Base-by-base conservation (phyloP, 2,329 filamentous ascomycete genomes). In the Hypoxylon sp. region DNA sequence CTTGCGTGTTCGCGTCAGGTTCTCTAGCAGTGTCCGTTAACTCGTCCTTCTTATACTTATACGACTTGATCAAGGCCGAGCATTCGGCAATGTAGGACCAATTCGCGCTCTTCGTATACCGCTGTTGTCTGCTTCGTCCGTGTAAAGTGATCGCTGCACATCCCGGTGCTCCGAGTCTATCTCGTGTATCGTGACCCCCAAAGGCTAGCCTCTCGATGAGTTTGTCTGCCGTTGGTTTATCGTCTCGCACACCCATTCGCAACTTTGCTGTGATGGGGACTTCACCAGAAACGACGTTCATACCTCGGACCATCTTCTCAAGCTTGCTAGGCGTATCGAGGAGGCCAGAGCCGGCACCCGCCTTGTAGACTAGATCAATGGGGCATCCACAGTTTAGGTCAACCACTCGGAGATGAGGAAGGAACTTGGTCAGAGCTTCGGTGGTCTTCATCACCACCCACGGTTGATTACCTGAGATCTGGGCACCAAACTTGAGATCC, bases 321-420 rank as follows among this genome's bases (percentile, higher is more conserved):
- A 99, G 84, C 81, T 98, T 98, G 64, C 90, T 90, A 31, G 89
- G 92, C 59, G 91, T 86, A 75, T 99, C 96, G n/a, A 99, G 89
- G 14, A 99, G 88, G 1, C 93, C 95, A 19, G 95, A 97, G 3
- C 96, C 96, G 44, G 93, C 94, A 55, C 96, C 96, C 50, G 91
- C 87, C 74, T 94, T 90, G 84, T 90, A 98, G 57, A 99, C 91
- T 74, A 98, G 88, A 78, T 99, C 96, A 77, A 99, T 98, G 3
- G 96, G 96, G 77, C 96, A 99, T 48, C 96, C 96, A 75, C 95
- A 98, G 84, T 99, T 99, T 73, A 99, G 85, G 77, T 99, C 96
- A 71, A 99, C 92, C 42, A 97, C 89, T 37, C 96, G 92, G 19
- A 99, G 86, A 74, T 94, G 89, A 2, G 96, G 94, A 63, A 94